phyloP scores from a whole-genome alignment of 306 rosid species.

The Crataegus laevigata region DNA sequence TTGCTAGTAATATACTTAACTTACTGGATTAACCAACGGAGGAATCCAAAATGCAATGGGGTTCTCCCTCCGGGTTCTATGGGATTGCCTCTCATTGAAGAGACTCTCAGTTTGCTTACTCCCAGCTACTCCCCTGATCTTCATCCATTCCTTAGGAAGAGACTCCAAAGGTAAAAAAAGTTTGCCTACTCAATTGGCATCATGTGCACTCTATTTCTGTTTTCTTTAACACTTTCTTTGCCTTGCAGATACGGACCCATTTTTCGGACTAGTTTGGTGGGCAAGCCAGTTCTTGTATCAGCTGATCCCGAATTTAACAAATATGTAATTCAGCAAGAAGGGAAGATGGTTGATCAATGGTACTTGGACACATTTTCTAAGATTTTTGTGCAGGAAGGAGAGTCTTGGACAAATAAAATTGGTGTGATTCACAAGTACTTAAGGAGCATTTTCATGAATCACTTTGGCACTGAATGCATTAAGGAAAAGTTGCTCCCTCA shows the following conservation, averaged over 20 bases:
- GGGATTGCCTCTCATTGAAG: slow-evolving; percentile 39
- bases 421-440: slow-evolving; percentile 31
- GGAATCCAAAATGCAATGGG: slow-evolving; percentile 24
- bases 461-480: slow-evolving; percentile 30
- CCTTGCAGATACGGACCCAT: slow-evolving; percentile 34
- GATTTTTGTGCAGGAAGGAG: slow-evolving; percentile 21
- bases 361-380: slow-evolving; percentile 26
- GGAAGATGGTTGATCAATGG: slow-evolving; percentile 28
- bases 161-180: slow-evolving; percentile 21
- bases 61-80: slow-evolving; percentile 41
- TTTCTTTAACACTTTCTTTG: background rate
- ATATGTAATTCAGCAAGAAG: slow-evolving; percentile 26
- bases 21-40: slow-evolving; percentile 17
- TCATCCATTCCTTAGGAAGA: slow-evolving; percentile 30
- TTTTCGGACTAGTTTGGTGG: slow-evolving; percentile 26
- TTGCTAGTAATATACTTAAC: background rate
- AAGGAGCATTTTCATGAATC: slow-evolving; percentile 22
- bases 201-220: too few relatives aligned
- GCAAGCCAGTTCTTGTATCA: slow-evolving; percentile 21
- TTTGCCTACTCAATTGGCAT: too few relatives aligned
- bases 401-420: background rate
- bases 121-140: slow-evolving; percentile 37
- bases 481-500: slow-evolving; percentile 25
- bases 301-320: slow-evolving; percentile 28
- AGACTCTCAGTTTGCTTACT: slow-evolving; percentile 16